Percentiles rank a stretch among this genome's conserved stretches.
These are phyloP conservation scores for Myriosclerotinia duriaeana DNA, from an alignment of 2,329 filamentous ascomycete species.

Conservation along the genomic window DNA sequence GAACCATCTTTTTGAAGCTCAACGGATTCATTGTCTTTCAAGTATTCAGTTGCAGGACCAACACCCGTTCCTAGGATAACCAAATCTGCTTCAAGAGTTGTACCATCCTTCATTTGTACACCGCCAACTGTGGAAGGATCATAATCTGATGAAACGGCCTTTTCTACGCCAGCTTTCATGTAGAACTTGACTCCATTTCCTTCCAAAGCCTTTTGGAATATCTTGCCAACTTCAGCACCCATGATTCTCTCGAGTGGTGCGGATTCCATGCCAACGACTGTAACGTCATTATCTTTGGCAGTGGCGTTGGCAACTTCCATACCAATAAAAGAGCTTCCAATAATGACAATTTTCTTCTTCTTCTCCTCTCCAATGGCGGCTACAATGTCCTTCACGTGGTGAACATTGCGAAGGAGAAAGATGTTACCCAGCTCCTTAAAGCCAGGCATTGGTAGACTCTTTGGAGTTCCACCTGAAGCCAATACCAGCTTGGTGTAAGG, in stretches of 20 bases:
- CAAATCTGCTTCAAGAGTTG: conserved; percentile 78
- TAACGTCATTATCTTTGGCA: conserved; percentile 75
- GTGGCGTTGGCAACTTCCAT: conserved; percentile 94
- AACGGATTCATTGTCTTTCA: conserved; percentile 69
- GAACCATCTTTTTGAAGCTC: conserved; percentile 82
- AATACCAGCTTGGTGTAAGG: conserved; percentile 86
- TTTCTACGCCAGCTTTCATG: conserved; percentile 77
- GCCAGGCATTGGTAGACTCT: conserved; percentile 73
- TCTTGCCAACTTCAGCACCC: conserved; percentile 74
- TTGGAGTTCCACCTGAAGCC: conserved; percentile 80
- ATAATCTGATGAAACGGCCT: conserved; percentile 69
- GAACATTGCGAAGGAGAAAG: conserved; percentile 77
- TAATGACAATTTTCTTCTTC: conserved; percentile 86
- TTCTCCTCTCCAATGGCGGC: conserved; percentile 76
- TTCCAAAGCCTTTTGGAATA: conserved; percentile 77
- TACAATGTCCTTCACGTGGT: conserved; percentile 75
- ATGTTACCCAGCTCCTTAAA: conserved; percentile 86
- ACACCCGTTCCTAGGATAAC: conserved; percentile 93
- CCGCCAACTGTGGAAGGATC: conserved; percentile 73
- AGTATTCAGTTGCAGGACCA: conserved; percentile 77
- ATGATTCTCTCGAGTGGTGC: conserved; percentile 84
- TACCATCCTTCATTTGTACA: conserved; percentile 82
- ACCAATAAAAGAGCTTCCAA: conserved; percentile 94
- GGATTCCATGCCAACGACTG: conserved; percentile 84
- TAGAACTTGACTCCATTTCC: conserved; percentile 87